A percentile compares a stretch with the other conserved stretches of the same genome.
These are phyloP conservation scores for Cladosporium sp. DNA, from an alignment of 2,329 filamentous ascomycete genomes.

Conservation along the genomic window DNA sequence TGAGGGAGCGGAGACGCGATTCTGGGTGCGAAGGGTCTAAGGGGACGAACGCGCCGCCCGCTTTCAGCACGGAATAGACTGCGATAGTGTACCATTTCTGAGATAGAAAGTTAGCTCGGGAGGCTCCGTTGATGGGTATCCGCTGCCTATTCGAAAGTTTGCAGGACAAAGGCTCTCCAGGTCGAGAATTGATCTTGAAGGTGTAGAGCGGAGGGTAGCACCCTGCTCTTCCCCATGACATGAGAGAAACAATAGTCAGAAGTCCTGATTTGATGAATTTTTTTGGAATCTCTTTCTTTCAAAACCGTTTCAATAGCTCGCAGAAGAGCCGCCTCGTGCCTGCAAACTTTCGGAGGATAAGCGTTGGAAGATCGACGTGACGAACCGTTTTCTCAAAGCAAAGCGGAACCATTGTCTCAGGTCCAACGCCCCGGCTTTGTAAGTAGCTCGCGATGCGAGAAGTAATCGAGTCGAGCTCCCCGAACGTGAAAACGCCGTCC, in stretches of 20 bases:
- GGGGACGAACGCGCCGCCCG: conserved; percentile 26
- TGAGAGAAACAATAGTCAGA: too few relatives aligned
- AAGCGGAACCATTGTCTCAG: conserved; percentile 10
- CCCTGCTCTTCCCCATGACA: too few relatives aligned
- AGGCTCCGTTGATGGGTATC: not conserved
- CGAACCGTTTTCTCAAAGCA: conserved; percentile 9
- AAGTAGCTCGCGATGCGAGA: conserved; percentile 7
- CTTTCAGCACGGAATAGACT: conserved; percentile 27
- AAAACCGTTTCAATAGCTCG: too few relatives aligned
- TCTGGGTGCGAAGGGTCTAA: conserved; percentile 13
- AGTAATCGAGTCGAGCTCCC: conserved; percentile 5
- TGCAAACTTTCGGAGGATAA: too few relatives aligned
- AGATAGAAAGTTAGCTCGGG: not conserved
- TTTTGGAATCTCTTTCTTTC: too few relatives aligned
- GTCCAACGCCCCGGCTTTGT: conserved; percentile 7
- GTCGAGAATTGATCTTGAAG: too few relatives aligned
- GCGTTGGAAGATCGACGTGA: not conserved
- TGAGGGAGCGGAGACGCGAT: conserved; percentile 3
- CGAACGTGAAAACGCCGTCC: conserved; percentile 13
- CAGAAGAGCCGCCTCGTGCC: too few relatives aligned
- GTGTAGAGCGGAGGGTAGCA: too few relatives aligned
- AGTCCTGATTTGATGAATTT: too few relatives aligned
- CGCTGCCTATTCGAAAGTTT: too few relatives aligned
- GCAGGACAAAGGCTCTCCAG: too few relatives aligned
- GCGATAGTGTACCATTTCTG: conserved; percentile 10